Conservation (phyloP, 805 yeast genomes). For the Candida loeiensis region DNA sequence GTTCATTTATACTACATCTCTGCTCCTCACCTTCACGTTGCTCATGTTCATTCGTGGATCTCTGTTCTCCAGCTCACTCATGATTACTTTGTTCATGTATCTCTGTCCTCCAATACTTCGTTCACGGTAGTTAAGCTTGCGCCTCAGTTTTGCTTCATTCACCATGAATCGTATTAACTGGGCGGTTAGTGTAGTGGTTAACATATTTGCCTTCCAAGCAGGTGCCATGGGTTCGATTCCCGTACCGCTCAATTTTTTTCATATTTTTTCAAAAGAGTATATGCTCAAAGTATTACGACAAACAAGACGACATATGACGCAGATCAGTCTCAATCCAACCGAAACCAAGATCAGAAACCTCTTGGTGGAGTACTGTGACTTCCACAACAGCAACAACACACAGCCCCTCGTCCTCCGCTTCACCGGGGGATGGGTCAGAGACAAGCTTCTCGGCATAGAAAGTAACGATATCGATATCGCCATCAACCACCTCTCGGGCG, state of each 20-base stretch:
- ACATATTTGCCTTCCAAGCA: constrained; percentile 93
- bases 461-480: constrained; percentile 93
- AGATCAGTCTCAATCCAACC: constrained; percentile 21
- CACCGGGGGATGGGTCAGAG: constrained; percentile 99
- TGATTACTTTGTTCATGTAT: too few relatives aligned
- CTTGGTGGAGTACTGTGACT: constrained; percentile 39
- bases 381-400: constrained; percentile 26
- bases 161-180: too few relatives aligned
- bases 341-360: constrained; percentile 41
- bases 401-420: constrained; percentile 59
- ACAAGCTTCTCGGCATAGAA: constrained; percentile 75
- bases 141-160: too few relatives aligned
- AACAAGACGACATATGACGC: constrained; percentile 4
- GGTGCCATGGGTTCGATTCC: constrained; percentile 94
- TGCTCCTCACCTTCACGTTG: too few relatives aligned
- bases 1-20: too few relatives aligned
- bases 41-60: too few relatives aligned
- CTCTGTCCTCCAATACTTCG: too few relatives aligned
- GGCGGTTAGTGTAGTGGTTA: constrained; percentile 92
- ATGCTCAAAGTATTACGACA: not conserved
- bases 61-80: too few relatives aligned
- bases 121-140: too few relatives aligned
- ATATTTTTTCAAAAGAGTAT: not conserved
- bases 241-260: constrained; percentile 68
- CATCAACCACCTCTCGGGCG: constrained; percentile 79